Evolutionary conservation across 306 rosid species (phyloP).

Genomic region (Prunus kanzakura): DNA sequence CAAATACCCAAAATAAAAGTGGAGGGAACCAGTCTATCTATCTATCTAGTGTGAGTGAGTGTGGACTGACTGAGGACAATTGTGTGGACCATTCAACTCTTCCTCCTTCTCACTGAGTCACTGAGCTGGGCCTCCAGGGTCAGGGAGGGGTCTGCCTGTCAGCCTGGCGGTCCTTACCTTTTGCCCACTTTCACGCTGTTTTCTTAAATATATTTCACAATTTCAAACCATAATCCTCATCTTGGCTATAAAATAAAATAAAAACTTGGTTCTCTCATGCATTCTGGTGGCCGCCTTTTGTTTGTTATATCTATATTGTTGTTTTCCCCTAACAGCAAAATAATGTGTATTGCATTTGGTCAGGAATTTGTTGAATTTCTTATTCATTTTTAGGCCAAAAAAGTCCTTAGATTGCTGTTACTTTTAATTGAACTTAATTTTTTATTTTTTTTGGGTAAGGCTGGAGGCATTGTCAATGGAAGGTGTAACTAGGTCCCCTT

Average conservation of each 20-base stretch:
- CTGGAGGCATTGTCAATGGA: not conserved
- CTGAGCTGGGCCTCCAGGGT: not conserved
- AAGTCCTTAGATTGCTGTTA: not conserved
- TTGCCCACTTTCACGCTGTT: constrained; percentile 12
- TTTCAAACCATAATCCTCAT: not conserved
- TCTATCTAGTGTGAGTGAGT: not conserved
- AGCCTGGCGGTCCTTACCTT: not conserved
- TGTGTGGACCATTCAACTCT: constrained; percentile 24
- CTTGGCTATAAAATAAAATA: not conserved
- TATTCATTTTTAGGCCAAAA: not conserved
- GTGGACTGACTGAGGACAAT: not conserved
- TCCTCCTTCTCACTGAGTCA: not conserved
- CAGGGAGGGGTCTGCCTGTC: not conserved
- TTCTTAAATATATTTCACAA: not conserved
- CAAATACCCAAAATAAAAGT: not conserved
- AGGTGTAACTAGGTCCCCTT: not conserved
- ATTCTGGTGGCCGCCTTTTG: not conserved
- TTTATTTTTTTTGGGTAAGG: not conserved
- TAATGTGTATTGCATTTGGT: not conserved
- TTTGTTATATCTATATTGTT: not conserved
- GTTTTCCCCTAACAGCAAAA: not conserved
- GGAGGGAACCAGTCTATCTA: not conserved
- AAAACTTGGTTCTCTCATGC: not conserved
- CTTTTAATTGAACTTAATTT: too few species aligned
- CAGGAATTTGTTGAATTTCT: not conserved